phyloP scores from a whole-genome alignment of 345 rosid genomes.

The Garcia nutans region DNA sequence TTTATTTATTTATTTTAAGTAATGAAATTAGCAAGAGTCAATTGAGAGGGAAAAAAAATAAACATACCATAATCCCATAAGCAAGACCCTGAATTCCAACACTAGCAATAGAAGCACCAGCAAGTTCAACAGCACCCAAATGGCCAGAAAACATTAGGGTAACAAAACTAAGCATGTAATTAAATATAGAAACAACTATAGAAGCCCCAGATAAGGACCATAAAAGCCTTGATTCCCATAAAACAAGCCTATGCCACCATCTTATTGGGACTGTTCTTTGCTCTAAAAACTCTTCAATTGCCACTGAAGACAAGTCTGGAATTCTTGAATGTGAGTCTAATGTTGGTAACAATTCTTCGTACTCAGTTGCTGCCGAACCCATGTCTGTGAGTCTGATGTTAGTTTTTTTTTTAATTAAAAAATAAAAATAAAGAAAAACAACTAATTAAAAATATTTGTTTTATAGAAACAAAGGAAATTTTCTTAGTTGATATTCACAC shows the following conservation, averaged over 20 bases:
- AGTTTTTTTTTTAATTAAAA: too few relatives aligned
- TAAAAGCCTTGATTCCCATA: slow-evolving; percentile 80
- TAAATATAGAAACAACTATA: slow-evolving; percentile 61
- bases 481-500: too few relatives aligned
- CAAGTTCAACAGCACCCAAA: slow-evolving; percentile 70
- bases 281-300: slow-evolving; percentile 64
- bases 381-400: too few relatives aligned
- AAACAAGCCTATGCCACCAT: slow-evolving; percentile 72
- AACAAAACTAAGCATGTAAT: slow-evolving; percentile 81
- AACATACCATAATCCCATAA: slow-evolving; percentile 89
- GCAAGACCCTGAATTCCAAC: slow-evolving; percentile 96
- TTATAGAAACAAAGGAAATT: too few relatives aligned
- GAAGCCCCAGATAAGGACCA: slow-evolving; percentile 80
- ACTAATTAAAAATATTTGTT: too few relatives aligned
- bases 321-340: slow-evolving; percentile 57
- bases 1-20: too few relatives aligned
- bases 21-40: background rate
- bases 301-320: slow-evolving; percentile 50
- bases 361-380: slow-evolving; percentile 12
- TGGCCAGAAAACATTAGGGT: slow-evolving; percentile 78
- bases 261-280: slow-evolving; percentile 34
- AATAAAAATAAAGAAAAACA: too few relatives aligned
- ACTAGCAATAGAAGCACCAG: slow-evolving; percentile 84
- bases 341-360: slow-evolving; percentile 51
- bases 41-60: background rate